phyloP scores from a whole-genome alignment of 805 yeast species.

The Blastobotrys peoriensis region DNA sequence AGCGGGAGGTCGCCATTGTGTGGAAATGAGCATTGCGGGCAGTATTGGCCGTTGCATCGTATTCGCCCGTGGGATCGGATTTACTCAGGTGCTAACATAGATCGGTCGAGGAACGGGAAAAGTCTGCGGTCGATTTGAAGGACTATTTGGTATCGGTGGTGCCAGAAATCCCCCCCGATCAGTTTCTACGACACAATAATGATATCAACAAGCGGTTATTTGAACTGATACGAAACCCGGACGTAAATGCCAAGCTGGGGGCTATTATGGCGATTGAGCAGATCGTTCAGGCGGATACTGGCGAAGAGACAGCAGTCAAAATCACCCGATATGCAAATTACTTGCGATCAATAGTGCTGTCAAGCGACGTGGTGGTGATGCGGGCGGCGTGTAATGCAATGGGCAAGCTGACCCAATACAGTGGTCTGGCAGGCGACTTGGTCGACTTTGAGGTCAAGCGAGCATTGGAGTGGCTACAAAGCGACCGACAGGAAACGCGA shows the following conservation, averaged over 20 bases:
- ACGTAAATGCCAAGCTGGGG: constrained; percentile 68
- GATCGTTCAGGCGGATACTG: constrained; percentile 76
- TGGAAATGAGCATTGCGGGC: too few species aligned
- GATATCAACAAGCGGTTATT: constrained; percentile 83
- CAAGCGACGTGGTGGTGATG: constrained; percentile 80
- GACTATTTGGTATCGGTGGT: constrained; percentile 65
- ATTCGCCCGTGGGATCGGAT: neutral
- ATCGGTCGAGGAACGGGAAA: constrained; percentile 25
- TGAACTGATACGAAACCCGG: constrained; percentile 73
- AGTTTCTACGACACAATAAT: constrained; percentile 71
- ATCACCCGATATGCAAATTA: constrained; percentile 90
- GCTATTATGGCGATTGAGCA: constrained; percentile 90
- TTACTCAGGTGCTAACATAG: constrained; percentile 6
- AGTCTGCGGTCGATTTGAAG: constrained; percentile 65
- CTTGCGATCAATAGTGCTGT: constrained; percentile 69
- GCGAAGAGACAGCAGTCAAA: constrained; percentile 77
- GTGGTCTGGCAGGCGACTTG: constrained; percentile 85
- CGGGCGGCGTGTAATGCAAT: constrained; percentile 77
- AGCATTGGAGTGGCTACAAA: constrained; percentile 84
- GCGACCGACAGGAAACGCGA: constrained; percentile 75
- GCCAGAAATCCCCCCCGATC: constrained; percentile 77
- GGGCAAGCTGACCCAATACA: constrained; percentile 84
- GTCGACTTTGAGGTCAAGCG: constrained; percentile 88
- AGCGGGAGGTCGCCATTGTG: too few species aligned
- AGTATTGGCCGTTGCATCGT: too few species aligned